A percentile compares a stretch with the other conserved stretches of the same genome.
These are phyloP conservation scores for Aspergillus sp. DNA, from an alignment of 2,329 filamentous ascomycete species.

Conservation along the genomic window DNA sequence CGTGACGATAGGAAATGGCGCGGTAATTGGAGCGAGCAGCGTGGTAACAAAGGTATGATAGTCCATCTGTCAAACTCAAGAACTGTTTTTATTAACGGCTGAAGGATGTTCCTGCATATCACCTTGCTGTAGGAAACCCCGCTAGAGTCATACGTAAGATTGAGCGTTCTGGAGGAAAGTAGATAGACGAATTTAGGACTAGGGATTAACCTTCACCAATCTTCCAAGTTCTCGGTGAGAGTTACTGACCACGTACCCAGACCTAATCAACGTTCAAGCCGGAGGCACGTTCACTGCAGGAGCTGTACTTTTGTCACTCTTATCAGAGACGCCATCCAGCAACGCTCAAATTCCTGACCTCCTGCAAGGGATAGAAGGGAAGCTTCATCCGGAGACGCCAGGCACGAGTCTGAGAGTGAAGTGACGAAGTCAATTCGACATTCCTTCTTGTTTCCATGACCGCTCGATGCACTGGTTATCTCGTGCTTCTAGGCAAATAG, in stretches of 20 bases:
- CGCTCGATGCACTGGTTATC: neutral
- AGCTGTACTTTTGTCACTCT: neutral
- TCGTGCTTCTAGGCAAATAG: neutral
- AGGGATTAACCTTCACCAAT: neutral
- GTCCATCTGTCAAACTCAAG: neutral
- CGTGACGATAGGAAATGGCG: conserved; percentile 73
- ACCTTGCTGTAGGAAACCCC: conserved; percentile 44
- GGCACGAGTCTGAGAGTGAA: neutral
- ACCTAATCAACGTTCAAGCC: neutral
- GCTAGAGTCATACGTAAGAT: conserved; percentile 41
- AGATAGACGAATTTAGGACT: neutral
- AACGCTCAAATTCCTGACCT: neutral
- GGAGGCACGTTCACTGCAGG: neutral
- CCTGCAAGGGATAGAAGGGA: conserved; percentile 3
- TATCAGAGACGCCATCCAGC: neutral
- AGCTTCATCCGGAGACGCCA: neutral
- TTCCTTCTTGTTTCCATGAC: neutral
- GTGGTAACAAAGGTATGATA: conserved; percentile 70
- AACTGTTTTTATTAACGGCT: neutral
- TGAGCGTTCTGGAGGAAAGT: conserved; percentile 34
- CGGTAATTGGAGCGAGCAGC: conserved; percentile 74
- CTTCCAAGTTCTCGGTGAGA: neutral
- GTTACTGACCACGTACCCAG: neutral
- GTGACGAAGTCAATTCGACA: neutral
- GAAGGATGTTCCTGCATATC: conserved; percentile 44